Conservation (phyloP, 2,329 filamentous ascomycete genomes). For the Hortaea werneckii region DNA sequence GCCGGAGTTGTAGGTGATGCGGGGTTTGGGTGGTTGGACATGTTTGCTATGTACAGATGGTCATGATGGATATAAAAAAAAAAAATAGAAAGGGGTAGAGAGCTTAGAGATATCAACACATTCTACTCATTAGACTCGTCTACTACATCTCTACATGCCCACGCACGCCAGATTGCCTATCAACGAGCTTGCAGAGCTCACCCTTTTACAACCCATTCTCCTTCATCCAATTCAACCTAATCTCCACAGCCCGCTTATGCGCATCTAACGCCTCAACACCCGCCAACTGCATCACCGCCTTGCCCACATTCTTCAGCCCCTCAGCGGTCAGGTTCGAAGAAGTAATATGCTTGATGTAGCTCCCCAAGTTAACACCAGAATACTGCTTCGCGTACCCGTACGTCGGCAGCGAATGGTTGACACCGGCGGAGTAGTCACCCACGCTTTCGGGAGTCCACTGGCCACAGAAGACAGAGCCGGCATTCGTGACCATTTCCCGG, state of each 20-base stretch:
- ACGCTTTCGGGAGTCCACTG: constrained; percentile 97
- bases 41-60: too few relatives aligned
- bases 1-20: background rate
- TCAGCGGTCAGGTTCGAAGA: constrained; percentile 80
- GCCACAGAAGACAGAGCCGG: constrained; percentile 91
- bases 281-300: constrained; percentile 88
- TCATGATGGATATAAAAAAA: too few relatives aligned
- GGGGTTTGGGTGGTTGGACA: too few relatives aligned
- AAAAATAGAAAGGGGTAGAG: too few relatives aligned
- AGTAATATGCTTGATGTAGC: constrained; percentile 97
- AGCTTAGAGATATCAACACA: too few relatives aligned
- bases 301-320: constrained; percentile 74
- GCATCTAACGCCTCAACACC: constrained; percentile 92
- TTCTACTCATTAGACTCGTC: too few relatives aligned
- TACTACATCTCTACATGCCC: too few relatives aligned
- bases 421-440: constrained; percentile 93
- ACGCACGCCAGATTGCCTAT: too few relatives aligned
- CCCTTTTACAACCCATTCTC: constrained; percentile 3
- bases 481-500: constrained; percentile 76
- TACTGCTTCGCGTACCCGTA: constrained; percentile 99
- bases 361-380: constrained; percentile 89
- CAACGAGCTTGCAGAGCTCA: too few relatives aligned
- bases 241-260: constrained; percentile 65
- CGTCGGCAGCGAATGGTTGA: constrained; percentile 93
- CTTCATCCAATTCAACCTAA: constrained; percentile 41